Base-by-base conservation (phyloP, 371 early-diverging fungal genomes). In the Chytridium lagenaria region DNA sequence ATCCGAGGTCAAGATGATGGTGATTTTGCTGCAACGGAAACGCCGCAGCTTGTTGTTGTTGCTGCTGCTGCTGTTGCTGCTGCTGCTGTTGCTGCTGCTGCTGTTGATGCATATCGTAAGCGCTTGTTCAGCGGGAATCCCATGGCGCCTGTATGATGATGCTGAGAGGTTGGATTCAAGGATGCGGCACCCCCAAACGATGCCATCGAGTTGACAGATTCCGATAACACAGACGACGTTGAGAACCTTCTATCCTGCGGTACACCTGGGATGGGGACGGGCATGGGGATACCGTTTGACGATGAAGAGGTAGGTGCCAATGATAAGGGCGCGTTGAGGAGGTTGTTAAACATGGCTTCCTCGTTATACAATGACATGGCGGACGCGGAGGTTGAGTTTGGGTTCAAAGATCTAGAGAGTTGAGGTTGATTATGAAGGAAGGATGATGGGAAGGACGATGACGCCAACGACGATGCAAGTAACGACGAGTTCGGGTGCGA, bases 331-430 rank as follows among this genome's bases (percentile, higher is more conserved):
- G n/a, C n/a, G n/a, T n/a, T n/a, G n/a, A n/a, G n/a, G n/a, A n/a
- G n/a, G n/a, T n/a, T n/a, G 55, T 55, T 55, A 26, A 55, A 55
- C 55, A 55, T 55, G 55, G 55, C 55, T 26, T 55, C 55, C 55
- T 55, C 55, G 55, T 26, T 55, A 26, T 55, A 55, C 55, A 55
- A n/a, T n/a, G 55, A 16, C 16, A 16, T 28, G 55, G 7, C 55
- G 26, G 10, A 26, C 30, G 16, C 55, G 16, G 7, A 44, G 12
- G 44, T 44, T 19, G 12, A 19, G 7, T 44, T 19, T 44, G 44
- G 19, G 7, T 12, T 26, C 16, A 55, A 10, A 26, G 16, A 16
- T 10, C 55, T 5, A 5, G 7, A 16, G 26, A 7, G 7, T 5
- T 15, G 55, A 26, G 26, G 23, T 10, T 26, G 23, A 10, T 28